phyloP scores from a whole-genome alignment of 1,139 yeast species.

The Yamadazyma oceani region DNA sequence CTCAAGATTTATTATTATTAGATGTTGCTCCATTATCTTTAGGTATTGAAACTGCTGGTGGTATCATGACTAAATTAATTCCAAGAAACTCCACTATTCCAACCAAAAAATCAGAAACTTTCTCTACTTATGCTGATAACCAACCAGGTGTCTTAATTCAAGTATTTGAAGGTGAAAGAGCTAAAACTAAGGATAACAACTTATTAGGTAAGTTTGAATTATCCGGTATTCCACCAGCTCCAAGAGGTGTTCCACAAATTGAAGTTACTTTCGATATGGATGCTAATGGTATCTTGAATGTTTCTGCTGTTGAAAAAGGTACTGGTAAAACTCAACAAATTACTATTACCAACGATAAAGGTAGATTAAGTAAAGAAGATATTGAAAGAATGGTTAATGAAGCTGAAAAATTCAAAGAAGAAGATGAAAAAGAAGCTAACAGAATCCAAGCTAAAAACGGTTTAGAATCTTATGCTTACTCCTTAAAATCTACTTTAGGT shows the following conservation, averaged over 20 bases:
- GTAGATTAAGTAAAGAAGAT: slow-evolving; percentile 53
- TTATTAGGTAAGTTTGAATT: slow-evolving; percentile 99
- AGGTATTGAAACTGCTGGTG: slow-evolving; percentile 98
- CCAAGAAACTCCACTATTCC: slow-evolving; percentile 99
- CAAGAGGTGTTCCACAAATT: slow-evolving; percentile 99
- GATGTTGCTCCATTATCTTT: slow-evolving; percentile 98
- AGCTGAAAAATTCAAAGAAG: slow-evolving; percentile 52
- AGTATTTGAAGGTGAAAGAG: slow-evolving; percentile 99
- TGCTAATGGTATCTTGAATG: slow-evolving; percentile 99
- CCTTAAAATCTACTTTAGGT: slow-evolving; percentile 77
- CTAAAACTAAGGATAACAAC: slow-evolving; percentile 98
- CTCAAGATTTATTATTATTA: slow-evolving; percentile 94
- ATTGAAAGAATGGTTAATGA: slow-evolving; percentile 52
- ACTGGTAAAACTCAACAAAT: slow-evolving; percentile 69
- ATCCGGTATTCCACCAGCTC: slow-evolving; percentile 98
- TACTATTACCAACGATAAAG: slow-evolving; percentile 52
- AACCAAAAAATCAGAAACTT: slow-evolving; percentile 99
- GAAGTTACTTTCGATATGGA: slow-evolving; percentile 99
- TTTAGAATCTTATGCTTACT: slow-evolving; percentile 89
- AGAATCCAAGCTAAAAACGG: slow-evolving; percentile 73
- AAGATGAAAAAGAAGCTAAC: slow-evolving; percentile 47
- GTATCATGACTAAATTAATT: slow-evolving; percentile 98
- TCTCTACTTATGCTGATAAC: slow-evolving; percentile 99
- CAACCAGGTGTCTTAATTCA: slow-evolving; percentile 99
- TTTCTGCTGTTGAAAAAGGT: slow-evolving; percentile 92